Conservation (phyloP, 2,329 filamentous ascomycete genomes). For the Phoma sp. region DNA sequence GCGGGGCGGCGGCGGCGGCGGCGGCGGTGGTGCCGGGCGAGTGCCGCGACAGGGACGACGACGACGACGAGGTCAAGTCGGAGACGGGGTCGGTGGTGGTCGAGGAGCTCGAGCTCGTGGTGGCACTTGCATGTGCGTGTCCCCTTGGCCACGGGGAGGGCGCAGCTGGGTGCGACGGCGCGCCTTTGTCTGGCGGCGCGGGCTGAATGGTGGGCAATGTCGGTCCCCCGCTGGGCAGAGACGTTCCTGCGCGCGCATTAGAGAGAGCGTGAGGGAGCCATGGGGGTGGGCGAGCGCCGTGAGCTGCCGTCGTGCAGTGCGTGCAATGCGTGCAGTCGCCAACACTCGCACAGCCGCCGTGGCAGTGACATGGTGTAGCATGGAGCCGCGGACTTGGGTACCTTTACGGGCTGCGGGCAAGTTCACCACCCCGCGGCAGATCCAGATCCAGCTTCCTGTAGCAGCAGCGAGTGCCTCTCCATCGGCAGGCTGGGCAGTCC, state of each 20-base stretch:
- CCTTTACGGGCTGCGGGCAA: conserved; percentile 33
- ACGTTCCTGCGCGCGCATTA: conserved; percentile 33
- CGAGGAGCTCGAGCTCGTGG: conserved; percentile 35
- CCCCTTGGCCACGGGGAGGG: conserved; percentile 15
- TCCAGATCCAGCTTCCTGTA: conserved; percentile 37
- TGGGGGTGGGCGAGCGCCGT: neutral
- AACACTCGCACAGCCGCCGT: conserved; percentile 13
- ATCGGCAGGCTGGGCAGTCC: conserved; percentile 36
- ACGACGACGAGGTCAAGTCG: conserved; percentile 30
- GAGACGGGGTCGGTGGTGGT: conserved; percentile 30
- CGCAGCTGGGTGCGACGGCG: conserved; percentile 24
- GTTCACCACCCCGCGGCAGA: conserved; percentile 40
- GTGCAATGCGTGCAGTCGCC: neutral
- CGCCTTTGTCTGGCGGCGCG: conserved; percentile 38
- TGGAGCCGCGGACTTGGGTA: conserved; percentile 21
- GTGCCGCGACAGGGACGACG: conserved; percentile 36
- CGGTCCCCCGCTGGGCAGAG: conserved; percentile 16
- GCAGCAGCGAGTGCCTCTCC: conserved; percentile 42
- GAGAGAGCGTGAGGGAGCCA: conserved; percentile 12
- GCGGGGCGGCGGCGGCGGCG: conserved; percentile 20
- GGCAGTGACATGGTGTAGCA: neutral
- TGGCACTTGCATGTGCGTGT: conserved; percentile 37
- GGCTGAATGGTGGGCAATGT: conserved; percentile 38
- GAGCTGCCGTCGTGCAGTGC: too few relatives aligned
- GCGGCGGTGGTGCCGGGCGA: conserved; percentile 26